Evolutionary conservation across 805 yeast species (phyloP).

Genomic region (Zygoascus ofunaensis): DNA sequence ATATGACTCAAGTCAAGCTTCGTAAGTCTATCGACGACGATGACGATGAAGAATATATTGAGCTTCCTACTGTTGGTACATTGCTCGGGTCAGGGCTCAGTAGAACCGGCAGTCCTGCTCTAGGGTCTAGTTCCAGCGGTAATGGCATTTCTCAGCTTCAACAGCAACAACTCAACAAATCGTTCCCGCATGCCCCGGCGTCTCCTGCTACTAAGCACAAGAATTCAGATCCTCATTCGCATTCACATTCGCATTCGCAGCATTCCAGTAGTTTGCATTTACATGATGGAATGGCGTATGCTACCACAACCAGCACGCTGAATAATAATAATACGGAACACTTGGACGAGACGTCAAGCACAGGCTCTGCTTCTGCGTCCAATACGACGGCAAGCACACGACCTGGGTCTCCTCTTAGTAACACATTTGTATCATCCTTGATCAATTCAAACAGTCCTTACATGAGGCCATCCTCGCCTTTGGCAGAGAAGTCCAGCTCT

Average conservation of each 20-base stretch:
- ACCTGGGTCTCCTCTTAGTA: not conserved
- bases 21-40: conserved; percentile 21
- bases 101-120: not conserved
- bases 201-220: not conserved
- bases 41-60: conserved; percentile 16
- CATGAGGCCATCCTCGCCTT: not conserved
- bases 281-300: not conserved
- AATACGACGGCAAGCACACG: not conserved
- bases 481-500: not conserved
- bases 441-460: not conserved
- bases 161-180: not conserved
- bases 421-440: not conserved
- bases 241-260: too few relatives aligned
- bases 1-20: conserved; percentile 15
- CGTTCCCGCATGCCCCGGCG: conserved; percentile 1
- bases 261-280: not conserved
- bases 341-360: not conserved
- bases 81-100: not conserved
- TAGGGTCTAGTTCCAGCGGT: not conserved
- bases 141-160: not conserved
- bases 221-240: not conserved
- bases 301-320: conserved; percentile 4
- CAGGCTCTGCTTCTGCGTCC: too few relatives aligned
- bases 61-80: conserved; percentile 13
- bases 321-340: too few relatives aligned